phyloP scores from a whole-genome alignment of 2,329 filamentous ascomycete genomes.

The Ilyonectria sp. region DNA sequence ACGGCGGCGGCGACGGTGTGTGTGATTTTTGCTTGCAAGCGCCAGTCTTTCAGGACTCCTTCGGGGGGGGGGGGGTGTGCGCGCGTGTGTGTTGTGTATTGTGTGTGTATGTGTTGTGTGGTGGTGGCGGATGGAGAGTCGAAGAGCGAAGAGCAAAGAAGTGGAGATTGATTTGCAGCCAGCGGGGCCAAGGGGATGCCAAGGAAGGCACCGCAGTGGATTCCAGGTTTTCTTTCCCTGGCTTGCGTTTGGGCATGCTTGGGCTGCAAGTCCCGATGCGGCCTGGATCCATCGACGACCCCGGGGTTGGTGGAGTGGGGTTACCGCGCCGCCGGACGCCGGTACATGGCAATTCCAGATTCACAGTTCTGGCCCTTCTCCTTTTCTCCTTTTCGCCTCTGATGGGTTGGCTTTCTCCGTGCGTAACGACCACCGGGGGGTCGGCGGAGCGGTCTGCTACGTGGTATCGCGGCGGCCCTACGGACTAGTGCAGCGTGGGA shows the following conservation, averaged over 20 bases:
- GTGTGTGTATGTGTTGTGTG: conserved; percentile 3
- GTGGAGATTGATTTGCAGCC: conserved; percentile 14
- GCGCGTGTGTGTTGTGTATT: conserved; percentile 2
- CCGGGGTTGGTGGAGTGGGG: conserved; percentile 11
- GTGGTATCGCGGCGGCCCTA: too few relatives aligned
- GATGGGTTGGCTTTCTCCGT: too few relatives aligned
- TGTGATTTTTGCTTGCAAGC: conserved; percentile 16
- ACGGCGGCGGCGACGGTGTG: conserved; percentile 15
- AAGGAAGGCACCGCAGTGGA: background rate
- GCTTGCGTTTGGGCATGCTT: conserved; percentile 16
- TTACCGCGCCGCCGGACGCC: conserved; percentile 12
- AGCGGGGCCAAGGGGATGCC: background rate
- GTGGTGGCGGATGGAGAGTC: conserved; percentile 1
- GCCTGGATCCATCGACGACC: conserved; percentile 26
- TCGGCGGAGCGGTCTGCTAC: too few relatives aligned
- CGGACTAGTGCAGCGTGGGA: background rate
- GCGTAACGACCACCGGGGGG: too few relatives aligned
- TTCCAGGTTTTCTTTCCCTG: conserved; percentile 10
- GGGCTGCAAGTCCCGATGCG: conserved; percentile 31
- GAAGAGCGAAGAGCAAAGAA: conserved; percentile 5
- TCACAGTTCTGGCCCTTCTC: too few relatives aligned
- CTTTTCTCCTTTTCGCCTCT: background rate
- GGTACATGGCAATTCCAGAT: background rate
- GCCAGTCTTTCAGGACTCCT: conserved; percentile 18
- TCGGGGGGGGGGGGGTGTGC: background rate